Conservation (phyloP, 176 grass and related monocot species). For the Thalia dealbata region DNA sequence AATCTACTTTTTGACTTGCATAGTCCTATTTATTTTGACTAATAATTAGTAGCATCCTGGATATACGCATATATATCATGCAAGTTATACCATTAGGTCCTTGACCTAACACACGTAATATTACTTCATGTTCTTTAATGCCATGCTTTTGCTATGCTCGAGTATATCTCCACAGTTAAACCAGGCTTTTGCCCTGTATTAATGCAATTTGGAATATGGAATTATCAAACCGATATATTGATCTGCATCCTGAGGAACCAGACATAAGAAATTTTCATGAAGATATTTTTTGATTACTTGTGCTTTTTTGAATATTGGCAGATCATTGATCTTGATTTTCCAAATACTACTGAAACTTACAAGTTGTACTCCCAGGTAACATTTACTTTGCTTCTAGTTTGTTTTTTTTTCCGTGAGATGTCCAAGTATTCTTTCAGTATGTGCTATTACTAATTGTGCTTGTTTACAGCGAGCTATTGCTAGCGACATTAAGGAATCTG, state of each 20-base stretch:
- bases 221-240: background rate
- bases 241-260: background rate
- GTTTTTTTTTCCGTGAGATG: background rate
- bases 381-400: constrained; percentile 12
- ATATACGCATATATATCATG: background rate
- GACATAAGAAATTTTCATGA: background rate
- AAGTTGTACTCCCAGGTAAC: constrained; percentile 78
- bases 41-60: background rate
- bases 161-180: background rate
- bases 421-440: constrained; percentile 12
- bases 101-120: background rate
- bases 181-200: background rate
- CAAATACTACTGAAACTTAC: constrained; percentile 90
- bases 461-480: constrained; percentile 78
- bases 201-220: background rate
- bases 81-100: background rate
- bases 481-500: constrained; percentile 91
- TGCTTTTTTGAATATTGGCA: constrained; percentile 28
- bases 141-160: background rate
- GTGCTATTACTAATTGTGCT: constrained; percentile 3
- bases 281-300: background rate
- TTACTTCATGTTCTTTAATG: background rate
- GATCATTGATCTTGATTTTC: constrained; percentile 74
- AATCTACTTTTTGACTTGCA: background rate
- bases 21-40: background rate